Conservation (phyloP, 192 early-diverging fungal genomes). For the Oehlia diaphana region DNA sequence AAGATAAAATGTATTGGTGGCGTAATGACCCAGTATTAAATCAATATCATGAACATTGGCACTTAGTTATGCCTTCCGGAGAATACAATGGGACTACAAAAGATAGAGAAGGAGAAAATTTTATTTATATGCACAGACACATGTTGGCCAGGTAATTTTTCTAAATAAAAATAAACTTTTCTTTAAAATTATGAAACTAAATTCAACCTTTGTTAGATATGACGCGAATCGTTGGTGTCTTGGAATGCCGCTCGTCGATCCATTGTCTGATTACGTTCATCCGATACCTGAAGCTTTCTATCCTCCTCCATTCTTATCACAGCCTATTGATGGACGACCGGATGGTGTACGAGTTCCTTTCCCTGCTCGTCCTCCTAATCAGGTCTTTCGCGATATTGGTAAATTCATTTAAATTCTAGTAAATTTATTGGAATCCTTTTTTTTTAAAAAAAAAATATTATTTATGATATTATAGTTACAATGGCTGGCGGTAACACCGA, state of each 20-base stretch:
- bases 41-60: conserved; percentile 16
- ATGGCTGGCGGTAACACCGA: neutral
- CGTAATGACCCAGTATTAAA: conserved; percentile 9
- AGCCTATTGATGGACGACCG: neutral
- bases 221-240: neutral
- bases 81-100: neutral
- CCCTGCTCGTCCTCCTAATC: neutral
- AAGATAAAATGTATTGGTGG: conserved; percentile 17
- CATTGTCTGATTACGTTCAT: neutral
- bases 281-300: conserved; percentile 13
- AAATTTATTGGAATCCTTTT: neutral
- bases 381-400: conserved; percentile 1
- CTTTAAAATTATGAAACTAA: no score
- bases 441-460: neutral
- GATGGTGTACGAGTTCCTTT: neutral
- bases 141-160: conserved; percentile 15
- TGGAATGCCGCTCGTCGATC: neutral
- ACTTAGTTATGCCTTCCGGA: neutral
- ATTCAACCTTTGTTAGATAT: neutral
- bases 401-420: neutral
- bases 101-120: conserved; percentile 18
- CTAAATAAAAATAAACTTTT: no score
- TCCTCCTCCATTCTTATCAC: neutral
- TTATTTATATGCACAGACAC: conserved; percentile 11
- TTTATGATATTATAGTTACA: neutral